These are phyloP conservation scores for Adansonia digitata DNA, from an alignment of 345 rosid genomes.

Conservation along the genomic window DNA sequence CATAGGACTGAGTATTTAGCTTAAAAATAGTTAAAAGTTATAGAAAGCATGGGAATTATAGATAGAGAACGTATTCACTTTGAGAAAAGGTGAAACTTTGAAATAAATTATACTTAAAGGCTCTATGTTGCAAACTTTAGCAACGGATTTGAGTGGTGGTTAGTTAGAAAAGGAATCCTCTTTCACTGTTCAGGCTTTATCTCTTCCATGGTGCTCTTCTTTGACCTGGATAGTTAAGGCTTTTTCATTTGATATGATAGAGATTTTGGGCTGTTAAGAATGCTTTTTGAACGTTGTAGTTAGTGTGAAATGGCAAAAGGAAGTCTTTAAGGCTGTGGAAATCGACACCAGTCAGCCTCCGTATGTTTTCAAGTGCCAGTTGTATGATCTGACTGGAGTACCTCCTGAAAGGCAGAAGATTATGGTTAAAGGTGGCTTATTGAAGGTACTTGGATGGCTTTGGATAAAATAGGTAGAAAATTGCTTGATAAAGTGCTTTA, in stretches of 20 bases:
- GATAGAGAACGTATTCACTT: background rate
- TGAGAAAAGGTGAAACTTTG: background rate
- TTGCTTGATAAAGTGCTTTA: background rate
- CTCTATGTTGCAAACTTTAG: background rate
- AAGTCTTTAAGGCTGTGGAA: conserved; percentile 73
- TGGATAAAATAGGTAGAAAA: background rate
- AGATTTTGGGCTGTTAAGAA: background rate
- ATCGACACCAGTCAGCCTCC: conserved; percentile 75
- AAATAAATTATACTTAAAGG: background rate
- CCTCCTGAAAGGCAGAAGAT: conserved; percentile 98
- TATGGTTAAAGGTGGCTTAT: conserved; percentile 92
- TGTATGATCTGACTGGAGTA: conserved; percentile 87
- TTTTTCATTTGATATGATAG: background rate
- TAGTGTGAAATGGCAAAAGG: conserved; percentile 94
- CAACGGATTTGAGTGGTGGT: background rate
- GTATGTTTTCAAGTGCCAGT: conserved; percentile 80
- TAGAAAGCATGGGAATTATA: background rate
- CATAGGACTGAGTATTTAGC: background rate
- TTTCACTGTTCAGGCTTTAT: background rate
- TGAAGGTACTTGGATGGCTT: conserved; percentile 50
- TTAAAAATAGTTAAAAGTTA: background rate
- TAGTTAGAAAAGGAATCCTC: background rate
- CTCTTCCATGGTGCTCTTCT: background rate
- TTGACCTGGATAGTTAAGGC: background rate
- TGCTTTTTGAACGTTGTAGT: conserved; percentile 36